Conservation (phyloP, 257 asterid genomes). For the Rhazya stricta region DNA sequence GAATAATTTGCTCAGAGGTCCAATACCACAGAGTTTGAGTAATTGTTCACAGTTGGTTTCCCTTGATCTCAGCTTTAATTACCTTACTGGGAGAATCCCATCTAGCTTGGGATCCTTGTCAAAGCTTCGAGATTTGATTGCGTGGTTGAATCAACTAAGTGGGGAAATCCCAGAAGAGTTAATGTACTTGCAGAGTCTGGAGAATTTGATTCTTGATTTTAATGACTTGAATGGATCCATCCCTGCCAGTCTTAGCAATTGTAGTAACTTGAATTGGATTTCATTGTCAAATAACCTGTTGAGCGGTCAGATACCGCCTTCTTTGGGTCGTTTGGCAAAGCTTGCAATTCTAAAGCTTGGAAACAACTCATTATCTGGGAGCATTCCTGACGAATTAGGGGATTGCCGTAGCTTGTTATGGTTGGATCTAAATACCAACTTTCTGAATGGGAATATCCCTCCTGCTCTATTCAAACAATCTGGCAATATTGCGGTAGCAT, state of each 20-base stretch:
- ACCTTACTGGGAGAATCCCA: constrained; percentile 55
- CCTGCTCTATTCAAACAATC: constrained; percentile 69
- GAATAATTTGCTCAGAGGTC: constrained; percentile 65
- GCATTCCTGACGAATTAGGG: constrained; percentile 74
- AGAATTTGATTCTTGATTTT: constrained; percentile 90
- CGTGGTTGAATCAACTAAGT: constrained; percentile 70
- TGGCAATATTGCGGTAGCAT: constrained; percentile 61
- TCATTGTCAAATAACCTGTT: constrained; percentile 71
- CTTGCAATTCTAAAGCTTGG: constrained; percentile 86
- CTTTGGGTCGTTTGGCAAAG: constrained; percentile 52
- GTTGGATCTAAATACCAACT: constrained; percentile 82
- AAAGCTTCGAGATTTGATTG: constrained; percentile 56
- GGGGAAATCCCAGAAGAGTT: constrained; percentile 87
- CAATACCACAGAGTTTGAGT: constrained; percentile 58
- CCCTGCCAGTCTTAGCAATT: constrained; percentile 75
- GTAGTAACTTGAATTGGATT: constrained; percentile 80
- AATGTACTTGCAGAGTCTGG: constrained; percentile 52
- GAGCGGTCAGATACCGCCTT: constrained; percentile 70
- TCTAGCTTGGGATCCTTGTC: constrained; percentile 58
- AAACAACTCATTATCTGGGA: constrained; percentile 68
- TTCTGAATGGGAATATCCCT: constrained; percentile 69
- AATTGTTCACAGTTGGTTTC: constrained; percentile 75
- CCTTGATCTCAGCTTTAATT: constrained; percentile 89
- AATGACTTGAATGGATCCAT: constrained; percentile 65
- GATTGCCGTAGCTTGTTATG: constrained; percentile 84